A percentile compares a stretch with the other conserved stretches of the same genome.
Evolutionary conservation across 495 filamentous ascomycete species (phyloP).

Genomic region (Tirmania nivea): DNA sequence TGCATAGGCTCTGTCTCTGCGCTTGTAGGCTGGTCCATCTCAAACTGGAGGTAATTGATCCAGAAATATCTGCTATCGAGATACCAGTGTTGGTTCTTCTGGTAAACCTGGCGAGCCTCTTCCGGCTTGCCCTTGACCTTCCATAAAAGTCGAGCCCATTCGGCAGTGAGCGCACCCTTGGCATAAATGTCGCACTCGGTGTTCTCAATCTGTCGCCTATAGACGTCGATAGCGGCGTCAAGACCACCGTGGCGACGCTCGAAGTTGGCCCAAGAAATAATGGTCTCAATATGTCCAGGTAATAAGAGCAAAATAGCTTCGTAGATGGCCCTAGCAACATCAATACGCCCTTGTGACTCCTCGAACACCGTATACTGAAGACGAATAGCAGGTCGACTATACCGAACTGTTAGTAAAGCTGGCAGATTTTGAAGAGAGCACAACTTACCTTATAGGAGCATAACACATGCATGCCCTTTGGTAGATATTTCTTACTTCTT

Average conservation of each 20-base stretch:
- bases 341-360: conserved; percentile 52
- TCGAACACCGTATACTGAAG: conserved; percentile 90
- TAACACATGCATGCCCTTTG: conserved; percentile 66
- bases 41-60: conserved; percentile 72
- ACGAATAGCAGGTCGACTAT: conserved; percentile 46
- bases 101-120: conserved; percentile 69
- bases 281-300: conserved; percentile 67
- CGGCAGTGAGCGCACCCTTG: conserved; percentile 68
- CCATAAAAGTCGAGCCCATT: conserved; percentile 80
- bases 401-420: neutral
- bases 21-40: conserved; percentile 67
- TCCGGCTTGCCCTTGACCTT: conserved; percentile 69
- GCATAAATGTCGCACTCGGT: conserved; percentile 49
- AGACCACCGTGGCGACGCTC: conserved; percentile 66
- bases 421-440: neutral
- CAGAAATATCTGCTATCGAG: conserved; percentile 79
- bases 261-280: conserved; percentile 72
- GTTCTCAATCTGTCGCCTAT: conserved; percentile 57
- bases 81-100: conserved; percentile 66
- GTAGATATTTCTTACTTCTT: conserved; percentile 86
- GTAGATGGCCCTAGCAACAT: conserved; percentile 65
- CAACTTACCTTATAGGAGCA: conserved; percentile 47
- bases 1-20: conserved; percentile 40
- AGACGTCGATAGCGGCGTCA: conserved; percentile 69
- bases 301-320: conserved; percentile 45